A percentile compares a stretch with the other conserved stretches of the same genome.
Evolutionary conservation across 306 rosid genomes (phyloP).

Genomic region (Glycyrrhiza uralensis): DNA sequence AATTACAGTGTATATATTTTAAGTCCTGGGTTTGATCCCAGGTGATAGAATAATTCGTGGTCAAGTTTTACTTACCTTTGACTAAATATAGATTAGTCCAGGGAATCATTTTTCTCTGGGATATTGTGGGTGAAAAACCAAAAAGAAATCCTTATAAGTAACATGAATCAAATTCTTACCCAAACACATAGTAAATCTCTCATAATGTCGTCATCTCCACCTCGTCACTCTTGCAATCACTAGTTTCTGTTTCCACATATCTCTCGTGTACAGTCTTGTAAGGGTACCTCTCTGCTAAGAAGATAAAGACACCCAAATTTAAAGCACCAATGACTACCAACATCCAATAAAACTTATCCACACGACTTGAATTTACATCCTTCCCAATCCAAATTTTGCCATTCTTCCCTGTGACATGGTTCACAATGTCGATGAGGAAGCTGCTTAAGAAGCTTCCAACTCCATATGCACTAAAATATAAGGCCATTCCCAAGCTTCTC

Average conservation of each 20-base stretch:
- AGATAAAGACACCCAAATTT: slow-evolving; percentile 22
- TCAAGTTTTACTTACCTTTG: no score
- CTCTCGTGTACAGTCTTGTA: slow-evolving; percentile 32
- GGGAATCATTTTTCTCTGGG: no score
- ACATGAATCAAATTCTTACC: background rate
- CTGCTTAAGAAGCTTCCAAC: slow-evolving; percentile 41
- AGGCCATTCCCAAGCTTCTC: slow-evolving; percentile 51
- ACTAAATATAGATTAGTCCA: no score
- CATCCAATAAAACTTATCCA: slow-evolving; percentile 46
- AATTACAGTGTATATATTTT: background rate
- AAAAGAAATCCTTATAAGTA: background rate
- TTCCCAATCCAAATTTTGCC: slow-evolving; percentile 43
- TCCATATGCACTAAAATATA: slow-evolving; percentile 45
- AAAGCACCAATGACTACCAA: slow-evolving; percentile 28
- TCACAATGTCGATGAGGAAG: slow-evolving; percentile 39
- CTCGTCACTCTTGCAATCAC: slow-evolving; percentile 5
- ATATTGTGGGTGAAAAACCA: no score
- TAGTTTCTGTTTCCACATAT: background rate
- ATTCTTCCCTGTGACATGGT: slow-evolving; percentile 29
- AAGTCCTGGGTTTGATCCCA: no score
- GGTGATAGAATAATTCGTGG: no score
- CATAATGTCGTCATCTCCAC: slow-evolving; percentile 7
- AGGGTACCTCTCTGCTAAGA: slow-evolving; percentile 33
- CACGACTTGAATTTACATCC: slow-evolving; percentile 38
- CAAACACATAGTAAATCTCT: background rate